Base-by-base conservation (phyloP, 2,329 filamentous ascomycete species). In the Exophiala oligosperma region DNA sequence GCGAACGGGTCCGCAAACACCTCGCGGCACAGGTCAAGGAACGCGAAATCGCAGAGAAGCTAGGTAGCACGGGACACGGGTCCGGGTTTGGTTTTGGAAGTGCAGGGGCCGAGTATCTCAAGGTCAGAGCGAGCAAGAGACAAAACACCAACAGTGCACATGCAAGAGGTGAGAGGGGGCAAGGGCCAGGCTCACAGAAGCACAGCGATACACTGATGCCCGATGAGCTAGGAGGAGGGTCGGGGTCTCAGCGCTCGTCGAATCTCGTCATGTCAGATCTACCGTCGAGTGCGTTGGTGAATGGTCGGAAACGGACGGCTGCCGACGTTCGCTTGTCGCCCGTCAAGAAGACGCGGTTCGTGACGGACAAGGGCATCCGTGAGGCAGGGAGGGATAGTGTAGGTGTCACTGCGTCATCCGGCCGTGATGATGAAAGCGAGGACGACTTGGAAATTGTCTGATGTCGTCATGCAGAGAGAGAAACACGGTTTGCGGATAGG, bases 321-420 rank as follows among this genome's bases (percentile, higher is more conserved):
- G 70, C 72, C 24, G 67, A 71, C 46, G 72, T 78, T 29, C 71
- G 73, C 17, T 64, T 78, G 29, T 73, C 74, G 17, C 75, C 75
- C 3, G 68, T 72, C 1, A 71, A 68, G 64, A 74, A 64, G 69
- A 92, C 89, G 52, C 80, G 89, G n/a, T 92, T 92, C 69, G 82
- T 92, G 41, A 91, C 89, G 26, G 85, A 86, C 43, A 90, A 87
- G 70, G 89, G 89, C 0, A 92, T 92, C 61, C 83, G 85, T 54
- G 88, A 91, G 72, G 89, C 89, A 3, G 89, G 89, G 1, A 79
- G 88, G 59, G 89, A 92, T 68, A 91, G 88, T 68, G 70, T 92
- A 1, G 77, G 73, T 4, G 65, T 83, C 52, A 71, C 77, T 46
- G 65, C 66, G 46, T 63, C 68, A 37, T 71, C 77, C 54, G 77